phyloP scores from a whole-genome alignment of 306 rosid species.

The Inga oerstediana region DNA sequence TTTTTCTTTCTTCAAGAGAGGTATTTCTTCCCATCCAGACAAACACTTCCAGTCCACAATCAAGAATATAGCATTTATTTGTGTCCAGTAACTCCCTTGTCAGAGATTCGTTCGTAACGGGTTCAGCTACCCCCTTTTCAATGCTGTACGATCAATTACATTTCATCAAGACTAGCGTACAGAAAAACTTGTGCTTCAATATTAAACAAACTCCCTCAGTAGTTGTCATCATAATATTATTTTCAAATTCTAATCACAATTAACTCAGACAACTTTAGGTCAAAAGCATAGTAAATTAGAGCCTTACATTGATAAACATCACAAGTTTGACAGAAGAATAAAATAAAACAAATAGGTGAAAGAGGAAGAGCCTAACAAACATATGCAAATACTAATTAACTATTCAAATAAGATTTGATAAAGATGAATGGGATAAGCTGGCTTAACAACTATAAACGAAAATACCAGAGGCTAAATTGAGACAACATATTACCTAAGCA shows the following conservation, averaged over 20 bases:
- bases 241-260: background rate
- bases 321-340: background rate
- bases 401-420: constrained; percentile 21
- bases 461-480: constrained; percentile 26
- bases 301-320: background rate
- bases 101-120: constrained; percentile 62
- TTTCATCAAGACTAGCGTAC: constrained; percentile 27
- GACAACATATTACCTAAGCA: constrained; percentile 62
- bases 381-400: constrained; percentile 12
- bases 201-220: constrained; percentile 21
- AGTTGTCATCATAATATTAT: background rate
- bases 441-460: constrained; percentile 29
- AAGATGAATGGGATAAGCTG: constrained; percentile 12
- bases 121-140: constrained; percentile 72
- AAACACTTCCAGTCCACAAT: constrained; percentile 79
- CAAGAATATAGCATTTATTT: constrained; percentile 74
- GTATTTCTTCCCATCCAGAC: constrained; percentile 96
- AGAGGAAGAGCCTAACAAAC: constrained; percentile 28
- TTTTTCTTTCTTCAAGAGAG: constrained; percentile 82
- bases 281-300: background rate
- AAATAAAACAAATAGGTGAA: constrained; percentile 22
- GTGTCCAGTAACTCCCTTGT: constrained; percentile 76
- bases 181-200: constrained; percentile 14
- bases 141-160: constrained; percentile 51
- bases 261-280: constrained; percentile 6